Percentiles rank a stretch among this genome's conserved stretches.
phyloP scores from a whole-genome alignment of 2,329 filamentous ascomycete species.

The Fusarium veterinarium region DNA sequence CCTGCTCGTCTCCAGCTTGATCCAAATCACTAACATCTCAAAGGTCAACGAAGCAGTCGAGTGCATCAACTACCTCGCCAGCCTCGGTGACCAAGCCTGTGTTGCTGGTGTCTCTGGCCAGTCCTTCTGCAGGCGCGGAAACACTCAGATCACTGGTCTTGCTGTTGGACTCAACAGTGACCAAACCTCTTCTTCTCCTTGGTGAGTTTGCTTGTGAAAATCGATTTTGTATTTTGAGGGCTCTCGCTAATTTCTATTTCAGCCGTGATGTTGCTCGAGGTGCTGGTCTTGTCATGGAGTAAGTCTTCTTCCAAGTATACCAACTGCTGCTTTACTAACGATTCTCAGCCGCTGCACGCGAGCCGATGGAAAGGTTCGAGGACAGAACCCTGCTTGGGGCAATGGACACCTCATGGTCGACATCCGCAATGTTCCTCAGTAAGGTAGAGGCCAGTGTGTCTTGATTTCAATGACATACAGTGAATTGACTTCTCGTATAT shows the following conservation, averaged over 20 bases:
- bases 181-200: slow-evolving; percentile 6
- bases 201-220: background rate
- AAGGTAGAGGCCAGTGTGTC: background rate
- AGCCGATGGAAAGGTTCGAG: slow-evolving; percentile 17
- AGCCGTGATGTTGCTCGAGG: slow-evolving; percentile 22
- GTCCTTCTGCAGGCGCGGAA: slow-evolving; percentile 19
- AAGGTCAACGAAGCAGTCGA: slow-evolving; percentile 18
- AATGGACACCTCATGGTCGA: slow-evolving; percentile 20
- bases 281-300: slow-evolving; percentile 20
- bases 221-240: background rate
- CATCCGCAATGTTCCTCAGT: slow-evolving; percentile 5
- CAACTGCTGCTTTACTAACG: accelerated
- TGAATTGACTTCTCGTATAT: background rate
- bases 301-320: background rate
- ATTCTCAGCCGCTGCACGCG: background rate
- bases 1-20: accelerated
- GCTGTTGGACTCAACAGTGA: background rate
- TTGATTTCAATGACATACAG: accelerated
- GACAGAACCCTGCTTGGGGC: slow-evolving; percentile 19
- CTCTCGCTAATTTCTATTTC: background rate
- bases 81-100: slow-evolving; percentile 9
- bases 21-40: background rate
- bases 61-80: slow-evolving; percentile 26
- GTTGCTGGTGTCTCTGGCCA: background rate
- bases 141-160: slow-evolving; percentile 20